A percentile compares a stretch with the other conserved stretches of the same genome.
These are phyloP conservation scores for Tricholoma terreum DNA, from an alignment of 768 basidiomycete genomes.

Conservation along the genomic window DNA sequence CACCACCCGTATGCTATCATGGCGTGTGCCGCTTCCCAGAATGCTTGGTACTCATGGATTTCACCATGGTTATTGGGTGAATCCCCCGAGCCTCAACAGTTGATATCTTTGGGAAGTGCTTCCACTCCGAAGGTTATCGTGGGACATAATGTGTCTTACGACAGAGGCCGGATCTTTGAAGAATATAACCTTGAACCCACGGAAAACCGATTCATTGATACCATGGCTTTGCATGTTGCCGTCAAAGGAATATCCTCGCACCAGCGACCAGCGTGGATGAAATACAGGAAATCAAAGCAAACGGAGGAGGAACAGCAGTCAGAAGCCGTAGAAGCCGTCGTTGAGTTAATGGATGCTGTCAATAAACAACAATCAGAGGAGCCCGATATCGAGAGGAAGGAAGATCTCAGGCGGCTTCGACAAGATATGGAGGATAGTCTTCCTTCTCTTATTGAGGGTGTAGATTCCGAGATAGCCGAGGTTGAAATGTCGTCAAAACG, in stretches of 20 bases:
- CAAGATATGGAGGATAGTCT: conserved; percentile 41
- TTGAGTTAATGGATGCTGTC: conserved; percentile 37
- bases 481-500: conserved; percentile 42
- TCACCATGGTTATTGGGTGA: conserved; percentile 86
- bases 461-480: conserved; percentile 34
- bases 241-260: conserved; percentile 92
- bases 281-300: conserved; percentile 71
- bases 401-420: conserved; percentile 36
- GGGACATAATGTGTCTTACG: conserved; percentile 95
- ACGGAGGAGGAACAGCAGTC: conserved; percentile 50
- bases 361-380: conserved; percentile 50
- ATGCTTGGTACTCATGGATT: conserved; percentile 95
- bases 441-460: conserved; percentile 15
- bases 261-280: conserved; percentile 92
- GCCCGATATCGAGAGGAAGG: conserved; percentile 41
- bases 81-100: conserved; percentile 52
- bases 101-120: conserved; percentile 70
- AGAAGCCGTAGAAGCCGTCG: conserved; percentile 62
- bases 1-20: conserved; percentile 82
- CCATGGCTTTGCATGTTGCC: conserved; percentile 92
- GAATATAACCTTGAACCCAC: conserved; percentile 76
- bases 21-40: conserved; percentile 80
- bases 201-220: conserved; percentile 83
- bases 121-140: conserved; percentile 62
- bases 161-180: conserved; percentile 76